phyloP scores from a whole-genome alignment of 2,329 filamentous ascomycete species.

The Xylaria sp. region DNA sequence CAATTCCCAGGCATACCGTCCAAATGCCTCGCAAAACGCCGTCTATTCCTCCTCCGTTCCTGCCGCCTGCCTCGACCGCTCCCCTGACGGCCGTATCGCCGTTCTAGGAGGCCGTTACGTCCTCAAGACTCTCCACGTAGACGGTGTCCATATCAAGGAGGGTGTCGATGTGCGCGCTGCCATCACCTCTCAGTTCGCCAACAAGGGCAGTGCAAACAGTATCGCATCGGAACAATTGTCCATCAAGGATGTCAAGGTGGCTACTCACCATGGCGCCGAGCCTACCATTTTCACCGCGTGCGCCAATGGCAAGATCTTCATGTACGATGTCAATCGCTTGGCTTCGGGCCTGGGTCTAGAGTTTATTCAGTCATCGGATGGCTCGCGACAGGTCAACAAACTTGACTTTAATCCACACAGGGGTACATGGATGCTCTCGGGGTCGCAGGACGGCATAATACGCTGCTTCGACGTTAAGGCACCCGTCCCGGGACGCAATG shows the following conservation, averaged over 20 bases:
- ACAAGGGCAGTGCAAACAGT: slow-evolving; percentile 47
- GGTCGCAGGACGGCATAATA: slow-evolving; percentile 68
- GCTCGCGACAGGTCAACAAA: slow-evolving; percentile 67
- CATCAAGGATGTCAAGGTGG: slow-evolving; percentile 67
- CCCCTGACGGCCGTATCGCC: slow-evolving; percentile 60
- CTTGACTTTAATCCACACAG: slow-evolving; percentile 67
- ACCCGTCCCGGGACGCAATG: slow-evolving; percentile 54
- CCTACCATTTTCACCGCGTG: slow-evolving; percentile 67
- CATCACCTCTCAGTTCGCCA: slow-evolving; percentile 57
- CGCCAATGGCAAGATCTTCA: slow-evolving; percentile 67
- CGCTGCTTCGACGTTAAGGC: slow-evolving; percentile 65
- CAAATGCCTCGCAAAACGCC: slow-evolving; percentile 61
- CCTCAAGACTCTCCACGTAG: slow-evolving; percentile 64
- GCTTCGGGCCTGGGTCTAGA: slow-evolving; percentile 55
- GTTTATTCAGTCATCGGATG: slow-evolving; percentile 64
- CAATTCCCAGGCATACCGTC: slow-evolving; percentile 53
- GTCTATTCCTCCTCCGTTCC: slow-evolving; percentile 58
- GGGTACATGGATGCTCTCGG: slow-evolving; percentile 63
- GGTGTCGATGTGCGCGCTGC: slow-evolving; percentile 63
- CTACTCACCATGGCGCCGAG: slow-evolving; percentile 49
- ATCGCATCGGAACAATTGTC: slow-evolving; percentile 63
- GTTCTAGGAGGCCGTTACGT: slow-evolving; percentile 65
- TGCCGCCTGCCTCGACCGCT: slow-evolving; percentile 63
- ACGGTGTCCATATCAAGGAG: slow-evolving; percentile 60
- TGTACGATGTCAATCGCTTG: slow-evolving; percentile 63